These are phyloP conservation scores for Meira nashicola DNA, from an alignment of 1,284 basidiomycete genomes.

Conservation along the genomic window DNA sequence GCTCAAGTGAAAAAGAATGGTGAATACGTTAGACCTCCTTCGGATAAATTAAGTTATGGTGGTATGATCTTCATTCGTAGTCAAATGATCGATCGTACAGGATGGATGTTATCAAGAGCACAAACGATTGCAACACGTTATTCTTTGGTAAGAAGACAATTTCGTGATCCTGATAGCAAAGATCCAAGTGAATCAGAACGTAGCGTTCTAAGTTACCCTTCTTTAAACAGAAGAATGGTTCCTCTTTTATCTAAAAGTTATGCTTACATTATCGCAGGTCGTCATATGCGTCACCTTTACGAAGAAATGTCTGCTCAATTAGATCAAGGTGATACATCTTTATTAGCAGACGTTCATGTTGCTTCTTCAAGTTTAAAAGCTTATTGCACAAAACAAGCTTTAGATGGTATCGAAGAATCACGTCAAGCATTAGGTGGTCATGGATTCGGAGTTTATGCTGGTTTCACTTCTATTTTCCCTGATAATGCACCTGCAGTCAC, in stretches of 20 bases:
- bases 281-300: slow-evolving; percentile 58
- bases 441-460: slow-evolving; percentile 68
- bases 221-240: slow-evolving; percentile 66
- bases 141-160: slow-evolving; percentile 67
- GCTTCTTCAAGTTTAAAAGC: slow-evolving; percentile 68
- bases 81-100: slow-evolving; percentile 62
- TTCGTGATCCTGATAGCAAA: slow-evolving; percentile 34
- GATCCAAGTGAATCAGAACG: slow-evolving; percentile 59
- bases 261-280: slow-evolving; percentile 67
- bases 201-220: slow-evolving; percentile 67
- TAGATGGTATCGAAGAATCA: slow-evolving; percentile 65
- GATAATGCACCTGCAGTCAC: slow-evolving; percentile 22
- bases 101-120: slow-evolving; percentile 63
- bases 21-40: slow-evolving; percentile 65
- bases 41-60: slow-evolving; percentile 70
- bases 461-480: slow-evolving; percentile 41
- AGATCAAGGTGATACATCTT: slow-evolving; percentile 13
- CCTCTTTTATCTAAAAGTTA: slow-evolving; percentile 67
- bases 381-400: slow-evolving; percentile 59
- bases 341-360: slow-evolving; percentile 64
- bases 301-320: slow-evolving; percentile 37
- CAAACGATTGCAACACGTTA: slow-evolving; percentile 71
- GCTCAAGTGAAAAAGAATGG: slow-evolving; percentile 67
- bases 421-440: slow-evolving; percentile 72
- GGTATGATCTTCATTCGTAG: slow-evolving; percentile 57